phyloP scores from a whole-genome alignment of 2,329 filamentous ascomycete genomes.

The Paraphaeosphaeria minitans region DNA sequence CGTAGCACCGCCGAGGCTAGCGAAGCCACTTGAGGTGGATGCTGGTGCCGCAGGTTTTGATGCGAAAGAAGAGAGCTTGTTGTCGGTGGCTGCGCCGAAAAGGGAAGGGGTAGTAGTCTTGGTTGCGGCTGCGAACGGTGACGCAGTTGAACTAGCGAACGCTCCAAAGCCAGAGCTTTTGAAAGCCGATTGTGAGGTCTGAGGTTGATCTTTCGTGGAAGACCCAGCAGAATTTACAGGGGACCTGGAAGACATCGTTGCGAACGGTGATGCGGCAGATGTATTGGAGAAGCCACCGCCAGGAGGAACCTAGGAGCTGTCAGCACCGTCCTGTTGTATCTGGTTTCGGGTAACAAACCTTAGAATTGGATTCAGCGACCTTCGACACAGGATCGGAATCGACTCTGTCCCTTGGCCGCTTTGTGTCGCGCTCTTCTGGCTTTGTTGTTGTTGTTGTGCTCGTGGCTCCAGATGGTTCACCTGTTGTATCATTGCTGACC shows the following conservation, averaged over 20 bases:
- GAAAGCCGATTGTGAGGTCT: constrained; percentile 57
- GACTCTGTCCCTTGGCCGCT: constrained; percentile 44
- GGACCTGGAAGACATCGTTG: constrained; percentile 48
- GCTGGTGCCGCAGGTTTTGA: constrained; percentile 21
- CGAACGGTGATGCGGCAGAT: constrained; percentile 55
- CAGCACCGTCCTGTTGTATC: constrained; percentile 10
- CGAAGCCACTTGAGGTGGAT: constrained; percentile 33
- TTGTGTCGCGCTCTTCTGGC: constrained; percentile 38
- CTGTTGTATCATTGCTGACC: constrained; percentile 14
- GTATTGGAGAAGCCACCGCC: constrained; percentile 53
- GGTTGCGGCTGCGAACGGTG: constrained; percentile 42
- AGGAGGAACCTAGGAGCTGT: constrained; percentile 37
- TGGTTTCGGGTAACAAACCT: constrained; percentile 24
- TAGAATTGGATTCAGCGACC: constrained; percentile 27
- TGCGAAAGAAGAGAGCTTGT: constrained; percentile 38
- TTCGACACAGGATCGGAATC: constrained; percentile 25
- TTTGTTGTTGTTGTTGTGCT: constrained; percentile 23
- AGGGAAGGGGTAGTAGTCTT: constrained; percentile 32
- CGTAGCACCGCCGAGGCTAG: constrained; percentile 37
- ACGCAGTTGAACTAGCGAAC: constrained; percentile 46
- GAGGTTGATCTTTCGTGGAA: constrained; percentile 30
- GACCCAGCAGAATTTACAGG: constrained; percentile 27
- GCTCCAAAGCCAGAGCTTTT: constrained; percentile 54
- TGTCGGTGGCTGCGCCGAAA: constrained; percentile 41
- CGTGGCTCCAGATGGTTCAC: constrained; percentile 17